Evolutionary conservation across 495 filamentous ascomycete species (phyloP), one percentile per base, ranked within the genome.

Genomic region (Penicillium silybi): DNA sequence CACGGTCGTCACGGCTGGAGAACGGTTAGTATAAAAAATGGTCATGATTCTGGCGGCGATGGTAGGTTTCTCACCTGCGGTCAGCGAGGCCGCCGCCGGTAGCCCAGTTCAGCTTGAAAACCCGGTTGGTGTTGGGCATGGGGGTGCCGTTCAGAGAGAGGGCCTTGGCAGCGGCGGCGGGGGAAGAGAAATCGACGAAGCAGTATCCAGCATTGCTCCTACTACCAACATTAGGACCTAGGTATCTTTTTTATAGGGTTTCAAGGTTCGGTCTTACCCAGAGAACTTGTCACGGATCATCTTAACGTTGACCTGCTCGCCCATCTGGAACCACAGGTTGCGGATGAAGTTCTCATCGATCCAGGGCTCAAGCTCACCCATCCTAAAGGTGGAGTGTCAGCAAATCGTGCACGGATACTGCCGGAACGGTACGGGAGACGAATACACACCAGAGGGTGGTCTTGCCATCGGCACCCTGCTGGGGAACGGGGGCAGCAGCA

Each of bases 251-350:
- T 50, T 39, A 16, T 9, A 22, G 45, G 7, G 0, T 11, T 11
- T 10, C 26, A 2, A 25, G 11, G 27, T 39, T 46, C 52, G n/a
- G 53, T 63, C 89, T 69, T 86, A 97, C 92, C 93, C 93, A 70
- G 93, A 97, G 68, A 96, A 96, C 71, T 96, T 96, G 76, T 99
- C 93, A 53, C 93, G 91, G 63, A 99, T 99, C 83, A 99, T 96
- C 82, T 99, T 99, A 50, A 99, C 93, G 62, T 97, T 97, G 61
- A 99, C 93, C 55, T 81, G 80, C 75, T 97, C 92, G 49, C 85
- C 89, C 77, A 96, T 85, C 61, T 86, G 85, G 69, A 85, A 88
- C 85, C 90, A 97, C 18, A 97, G 80, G 56, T 85, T 92, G 67
- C 95, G 91, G 59, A 99, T 88, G 72, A 97, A 99, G 67, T 88